A percentile compares a stretch with the other conserved stretches of the same genome.
These are phyloP conservation scores for Citrus inodora DNA, from an alignment of 345 rosid genomes.

Conservation along the genomic window DNA sequence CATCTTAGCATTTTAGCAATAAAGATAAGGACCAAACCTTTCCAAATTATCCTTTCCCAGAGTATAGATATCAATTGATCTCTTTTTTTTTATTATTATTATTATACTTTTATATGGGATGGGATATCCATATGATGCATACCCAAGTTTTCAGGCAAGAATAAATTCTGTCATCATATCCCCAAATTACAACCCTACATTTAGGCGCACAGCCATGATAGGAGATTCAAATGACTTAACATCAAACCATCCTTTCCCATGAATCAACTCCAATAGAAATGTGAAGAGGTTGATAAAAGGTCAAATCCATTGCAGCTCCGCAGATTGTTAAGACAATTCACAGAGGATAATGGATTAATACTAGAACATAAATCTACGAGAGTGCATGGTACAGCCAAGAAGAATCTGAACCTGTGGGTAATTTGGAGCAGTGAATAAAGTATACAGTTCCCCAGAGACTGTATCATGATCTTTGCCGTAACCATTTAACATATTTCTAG, in stretches of 20 bases:
- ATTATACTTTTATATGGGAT: not conserved
- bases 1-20: not conserved
- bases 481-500: slow-evolving; percentile 35
- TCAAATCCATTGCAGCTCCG: not conserved
- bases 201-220: not conserved
- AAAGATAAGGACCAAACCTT: not conserved
- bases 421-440: slow-evolving; percentile 37
- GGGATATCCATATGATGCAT: not conserved
- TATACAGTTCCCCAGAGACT: slow-evolving; percentile 37
- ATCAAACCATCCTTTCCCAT: not conserved
- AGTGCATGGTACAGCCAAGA: not conserved
- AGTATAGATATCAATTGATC: not conserved
- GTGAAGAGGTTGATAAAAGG: not conserved
- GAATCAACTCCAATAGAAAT: no score
- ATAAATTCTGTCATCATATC: not conserved
- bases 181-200: not conserved
- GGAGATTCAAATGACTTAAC: not conserved
- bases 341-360: not conserved
- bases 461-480: slow-evolving; percentile 42
- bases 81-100: not conserved
- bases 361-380: not conserved
- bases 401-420: slow-evolving; percentile 29
- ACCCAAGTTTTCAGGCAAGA: not conserved
- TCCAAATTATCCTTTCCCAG: not conserved
- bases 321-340: not conserved